Evolutionary conservation across 805 yeast genomes (phyloP).

Genomic region (Pichia eremophila): DNA sequence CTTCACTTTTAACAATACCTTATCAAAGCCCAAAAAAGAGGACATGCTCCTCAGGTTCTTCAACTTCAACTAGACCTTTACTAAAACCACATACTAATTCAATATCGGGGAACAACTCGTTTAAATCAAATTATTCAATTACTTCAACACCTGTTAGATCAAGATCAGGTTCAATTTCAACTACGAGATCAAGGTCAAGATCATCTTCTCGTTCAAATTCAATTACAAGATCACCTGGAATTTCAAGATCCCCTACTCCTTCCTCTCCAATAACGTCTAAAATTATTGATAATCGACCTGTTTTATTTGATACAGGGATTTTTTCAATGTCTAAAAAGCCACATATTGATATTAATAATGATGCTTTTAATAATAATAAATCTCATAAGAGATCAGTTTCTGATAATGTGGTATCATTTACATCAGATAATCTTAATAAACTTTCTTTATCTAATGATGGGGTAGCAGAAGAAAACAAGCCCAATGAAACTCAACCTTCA

Average conservation of each 20-base stretch:
- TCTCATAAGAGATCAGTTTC: not conserved
- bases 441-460: not conserved
- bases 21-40: not conserved
- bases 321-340: not conserved
- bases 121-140: too few relatives aligned
- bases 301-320: not conserved
- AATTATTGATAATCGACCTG: not conserved
- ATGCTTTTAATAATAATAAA: not conserved
- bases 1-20: slow-evolving; percentile 4
- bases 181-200: not conserved
- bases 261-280: not conserved
- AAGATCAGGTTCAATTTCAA: not conserved
- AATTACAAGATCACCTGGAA: not conserved
- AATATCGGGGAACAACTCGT: too few relatives aligned
- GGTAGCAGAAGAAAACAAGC: not conserved
- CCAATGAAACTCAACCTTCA: not conserved
- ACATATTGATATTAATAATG: not conserved
- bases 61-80: slow-evolving; percentile 7
- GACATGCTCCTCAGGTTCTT: not conserved
- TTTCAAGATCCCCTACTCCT: not conserved
- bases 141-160: not conserved
- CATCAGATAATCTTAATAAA: not conserved
- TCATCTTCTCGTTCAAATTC: slow-evolving; percentile 3
- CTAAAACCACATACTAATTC: not conserved
- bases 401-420: not conserved